These are phyloP conservation scores for Bocquillonia castaneifolia DNA, from an alignment of 441 rosid genomes.

Conservation along the genomic window DNA sequence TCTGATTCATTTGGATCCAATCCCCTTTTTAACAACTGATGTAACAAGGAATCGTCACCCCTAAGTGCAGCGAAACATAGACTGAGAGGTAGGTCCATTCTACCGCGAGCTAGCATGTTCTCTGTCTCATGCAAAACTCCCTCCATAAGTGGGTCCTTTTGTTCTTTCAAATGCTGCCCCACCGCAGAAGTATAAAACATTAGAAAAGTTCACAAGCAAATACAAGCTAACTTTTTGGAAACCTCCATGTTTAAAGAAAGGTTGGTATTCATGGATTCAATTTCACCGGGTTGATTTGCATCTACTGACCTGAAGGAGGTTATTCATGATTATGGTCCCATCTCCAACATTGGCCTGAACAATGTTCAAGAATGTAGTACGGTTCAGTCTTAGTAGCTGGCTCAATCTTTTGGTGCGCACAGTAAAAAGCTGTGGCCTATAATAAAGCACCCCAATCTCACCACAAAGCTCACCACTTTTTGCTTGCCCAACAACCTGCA, in stretches of 20 bases:
- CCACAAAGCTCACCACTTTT: conserved; percentile 68
- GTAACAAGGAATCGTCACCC: conserved; percentile 54
- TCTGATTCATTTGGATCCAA: conserved; percentile 73
- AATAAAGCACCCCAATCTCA: conserved; percentile 83
- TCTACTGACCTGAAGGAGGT: conserved; percentile 71
- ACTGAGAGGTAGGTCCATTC: conserved; percentile 70
- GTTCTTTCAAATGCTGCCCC: conserved; percentile 60
- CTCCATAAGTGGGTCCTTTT: conserved; percentile 57
- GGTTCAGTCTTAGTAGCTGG: conserved; percentile 75
- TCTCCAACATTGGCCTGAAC: conserved; percentile 86
- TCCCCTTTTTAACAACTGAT: conserved; percentile 55
- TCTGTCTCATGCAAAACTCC: conserved; percentile 55
- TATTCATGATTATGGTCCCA: conserved; percentile 79
- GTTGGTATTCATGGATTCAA: no score
- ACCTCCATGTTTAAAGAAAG: background rate
- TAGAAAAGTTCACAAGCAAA: background rate
- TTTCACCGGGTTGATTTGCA: background rate
- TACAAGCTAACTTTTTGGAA: background rate
- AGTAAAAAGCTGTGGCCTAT: conserved; percentile 71
- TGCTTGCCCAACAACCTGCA: conserved; percentile 64
- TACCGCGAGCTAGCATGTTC: conserved; percentile 64
- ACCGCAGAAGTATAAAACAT: background rate
- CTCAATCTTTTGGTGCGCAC: conserved; percentile 73
- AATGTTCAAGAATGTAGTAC: conserved; percentile 65
- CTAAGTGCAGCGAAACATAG: conserved; percentile 56